Conservation (phyloP, 2,329 filamentous ascomycete genomes). For the Botrytis paeoniae region DNA sequence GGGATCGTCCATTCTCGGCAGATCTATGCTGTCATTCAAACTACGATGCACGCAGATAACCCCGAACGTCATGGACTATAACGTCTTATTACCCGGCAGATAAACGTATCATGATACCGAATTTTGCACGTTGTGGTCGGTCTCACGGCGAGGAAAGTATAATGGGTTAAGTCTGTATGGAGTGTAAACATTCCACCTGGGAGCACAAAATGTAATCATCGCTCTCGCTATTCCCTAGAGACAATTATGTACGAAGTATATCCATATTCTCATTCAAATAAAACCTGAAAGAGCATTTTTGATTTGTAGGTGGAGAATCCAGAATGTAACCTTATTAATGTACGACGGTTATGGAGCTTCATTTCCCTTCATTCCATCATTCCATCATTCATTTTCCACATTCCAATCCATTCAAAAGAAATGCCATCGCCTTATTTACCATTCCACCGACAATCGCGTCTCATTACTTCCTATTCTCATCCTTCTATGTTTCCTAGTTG, state of each 20-base stretch:
- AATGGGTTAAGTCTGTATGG: neutral
- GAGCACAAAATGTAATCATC: neutral
- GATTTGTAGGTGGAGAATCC: neutral
- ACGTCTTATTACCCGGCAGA: too few species aligned
- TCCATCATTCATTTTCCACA: conserved; percentile 1
- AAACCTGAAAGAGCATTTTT: neutral
- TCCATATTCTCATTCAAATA: neutral
- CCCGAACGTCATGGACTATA: neutral
- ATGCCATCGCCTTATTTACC: neutral
- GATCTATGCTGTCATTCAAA: neutral
- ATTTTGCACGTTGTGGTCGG: neutral
- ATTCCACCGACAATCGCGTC: neutral
- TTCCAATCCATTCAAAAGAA: neutral
- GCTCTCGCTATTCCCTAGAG: neutral
- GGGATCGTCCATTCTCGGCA: neutral
- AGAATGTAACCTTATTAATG: neutral
- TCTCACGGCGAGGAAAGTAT: neutral
- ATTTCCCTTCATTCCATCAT: conserved; percentile 2
- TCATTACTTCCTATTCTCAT: neutral
- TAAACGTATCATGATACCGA: neutral
- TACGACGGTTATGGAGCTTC: neutral
- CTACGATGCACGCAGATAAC: neutral
- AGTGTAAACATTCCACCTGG: neutral
- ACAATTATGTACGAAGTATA: neutral
- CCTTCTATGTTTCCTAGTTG: conserved; percentile 1